Percentiles rank a stretch among this genome's conserved stretches.
Conservation (phyloP, 768 basidiomycete genomes). For the Suillus ampliporus region DNA sequence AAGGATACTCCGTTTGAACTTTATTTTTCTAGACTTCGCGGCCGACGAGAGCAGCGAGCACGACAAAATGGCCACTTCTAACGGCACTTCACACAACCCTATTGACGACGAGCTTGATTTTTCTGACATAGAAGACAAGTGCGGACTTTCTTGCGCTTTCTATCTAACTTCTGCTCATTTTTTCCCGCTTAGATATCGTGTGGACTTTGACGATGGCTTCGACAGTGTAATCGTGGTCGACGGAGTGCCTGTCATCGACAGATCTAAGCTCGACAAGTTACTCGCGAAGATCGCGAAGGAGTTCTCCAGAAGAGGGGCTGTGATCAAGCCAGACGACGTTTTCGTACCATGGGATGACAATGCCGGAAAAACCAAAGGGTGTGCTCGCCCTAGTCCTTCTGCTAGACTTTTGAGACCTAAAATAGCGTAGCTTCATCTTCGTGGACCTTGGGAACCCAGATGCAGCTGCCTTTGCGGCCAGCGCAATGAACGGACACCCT, state of each 20-base stretch:
- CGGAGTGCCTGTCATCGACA: conserved; percentile 89
- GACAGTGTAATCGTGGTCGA: conserved; percentile 94
- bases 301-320: conserved; percentile 80
- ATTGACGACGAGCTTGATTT: conserved; percentile 80
- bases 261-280: conserved; percentile 81
- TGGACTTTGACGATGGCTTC: conserved; percentile 83
- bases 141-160: conserved; percentile 24
- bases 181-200: conserved; percentile 69
- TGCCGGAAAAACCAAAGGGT: conserved; percentile 93
- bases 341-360: conserved; percentile 88
- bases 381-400: conserved; percentile 27
- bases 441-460: conserved; percentile 76
- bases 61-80: conserved; percentile 53
- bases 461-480: conserved; percentile 71
- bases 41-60: conserved; percentile 8
- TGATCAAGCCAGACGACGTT: conserved; percentile 78
- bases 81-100: conserved; percentile 35
- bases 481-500: conserved; percentile 72
- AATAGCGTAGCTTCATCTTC: conserved; percentile 71
- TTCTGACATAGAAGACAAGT: conserved; percentile 90
- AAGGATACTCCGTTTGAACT: conserved; percentile 15
- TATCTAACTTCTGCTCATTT: conserved; percentile 6
- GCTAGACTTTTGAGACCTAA: conserved; percentile 2
- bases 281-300: conserved; percentile 82
- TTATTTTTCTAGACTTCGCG: conserved; percentile 18